Evolutionary conservation across 1,284 basidiomycete genomes (phyloP).

Genomic region (Hemileia vastatrix): DNA sequence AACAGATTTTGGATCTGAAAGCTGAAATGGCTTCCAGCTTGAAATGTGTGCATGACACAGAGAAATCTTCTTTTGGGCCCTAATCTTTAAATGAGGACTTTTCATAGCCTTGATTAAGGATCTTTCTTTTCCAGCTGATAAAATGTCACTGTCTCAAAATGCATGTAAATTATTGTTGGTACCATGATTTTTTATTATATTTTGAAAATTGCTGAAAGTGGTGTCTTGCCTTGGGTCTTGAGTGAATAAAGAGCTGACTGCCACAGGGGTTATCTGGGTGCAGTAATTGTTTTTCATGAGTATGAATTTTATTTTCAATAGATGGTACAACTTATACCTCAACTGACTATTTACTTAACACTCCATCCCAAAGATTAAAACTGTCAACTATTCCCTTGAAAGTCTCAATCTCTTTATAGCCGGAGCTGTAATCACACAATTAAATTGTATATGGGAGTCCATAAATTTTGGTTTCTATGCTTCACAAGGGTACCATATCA

Average conservation of each 20-base stretch:
- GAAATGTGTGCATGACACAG: no score
- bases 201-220: not conserved
- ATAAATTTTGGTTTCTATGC: not conserved
- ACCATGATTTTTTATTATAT: not conserved
- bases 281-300: conserved; percentile 17
- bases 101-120: conserved; percentile 9
- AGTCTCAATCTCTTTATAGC: conserved; percentile 20
- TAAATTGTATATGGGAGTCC: conserved; percentile 21
- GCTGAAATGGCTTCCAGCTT: no score
- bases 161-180: not conserved
- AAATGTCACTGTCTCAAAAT: conserved; percentile 22
- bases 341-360: no score
- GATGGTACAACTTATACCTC: not conserved
- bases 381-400: conserved; percentile 19
- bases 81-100: conserved; percentile 20
- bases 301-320: not conserved
- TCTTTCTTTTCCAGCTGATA: conserved; percentile 14
- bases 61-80: conserved; percentile 22
- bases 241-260: conserved; percentile 2
- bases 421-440: conserved; percentile 13
- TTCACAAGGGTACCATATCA: no score
- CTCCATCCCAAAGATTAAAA: conserved; percentile 4
- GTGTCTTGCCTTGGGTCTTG: not conserved
- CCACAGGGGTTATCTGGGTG: conserved; percentile 19
- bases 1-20: no score